These are phyloP conservation scores for Isoetes taiwanensis DNA, from an alignment of 75 land plant species.

Conservation along the genomic window DNA sequence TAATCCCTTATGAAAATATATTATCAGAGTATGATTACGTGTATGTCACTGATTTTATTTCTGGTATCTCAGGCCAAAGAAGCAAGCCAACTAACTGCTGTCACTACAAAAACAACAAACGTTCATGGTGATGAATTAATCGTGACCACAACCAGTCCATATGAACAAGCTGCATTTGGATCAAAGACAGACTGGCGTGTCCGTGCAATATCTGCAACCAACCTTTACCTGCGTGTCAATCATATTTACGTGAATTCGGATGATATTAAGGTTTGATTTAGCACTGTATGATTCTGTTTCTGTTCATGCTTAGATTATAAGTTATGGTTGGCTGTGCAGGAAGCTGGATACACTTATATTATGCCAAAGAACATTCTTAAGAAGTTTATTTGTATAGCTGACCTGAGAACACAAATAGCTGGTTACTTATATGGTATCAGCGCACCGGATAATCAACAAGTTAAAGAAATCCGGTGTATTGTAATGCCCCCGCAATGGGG, in stretches of 20 bases:
- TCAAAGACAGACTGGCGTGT: slow-evolving; percentile 99
- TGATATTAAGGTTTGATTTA: slow-evolving; percentile 74
- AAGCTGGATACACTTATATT: slow-evolving; percentile 95
- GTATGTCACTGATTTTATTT: not conserved
- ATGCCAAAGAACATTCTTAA: slow-evolving; percentile 98
- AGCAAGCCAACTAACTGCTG: slow-evolving; percentile 94
- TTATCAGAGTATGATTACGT: not conserved
- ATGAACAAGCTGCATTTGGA: slow-evolving; percentile 92
- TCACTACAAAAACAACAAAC: slow-evolving; percentile 94
- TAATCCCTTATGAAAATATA: not conserved
- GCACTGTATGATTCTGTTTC: not conserved
- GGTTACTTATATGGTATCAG: slow-evolving; percentile 93
- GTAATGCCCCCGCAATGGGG: slow-evolving; percentile 99
- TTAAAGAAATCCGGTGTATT: slow-evolving; percentile 97
- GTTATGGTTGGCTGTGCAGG: slow-evolving; percentile 30
- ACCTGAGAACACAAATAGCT: slow-evolving; percentile 84
- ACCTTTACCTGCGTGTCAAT: slow-evolving; percentile 93
- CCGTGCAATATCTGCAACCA: slow-evolving; percentile 94
- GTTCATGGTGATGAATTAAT: slow-evolving; percentile 99
- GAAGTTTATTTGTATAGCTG: slow-evolving; percentile 97
- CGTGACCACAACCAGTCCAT: slow-evolving; percentile 97
- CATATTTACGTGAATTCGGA: slow-evolving; percentile 99
- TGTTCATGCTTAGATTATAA: not conserved
- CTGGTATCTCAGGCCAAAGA: slow-evolving; percentile 65
- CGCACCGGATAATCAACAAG: slow-evolving; percentile 98